A percentile compares a stretch with the other conserved stretches of the same genome.
These are phyloP conservation scores for Coniochaeta sp. DNA, from an alignment of 2,329 filamentous ascomycete genomes.

Conservation along the genomic window DNA sequence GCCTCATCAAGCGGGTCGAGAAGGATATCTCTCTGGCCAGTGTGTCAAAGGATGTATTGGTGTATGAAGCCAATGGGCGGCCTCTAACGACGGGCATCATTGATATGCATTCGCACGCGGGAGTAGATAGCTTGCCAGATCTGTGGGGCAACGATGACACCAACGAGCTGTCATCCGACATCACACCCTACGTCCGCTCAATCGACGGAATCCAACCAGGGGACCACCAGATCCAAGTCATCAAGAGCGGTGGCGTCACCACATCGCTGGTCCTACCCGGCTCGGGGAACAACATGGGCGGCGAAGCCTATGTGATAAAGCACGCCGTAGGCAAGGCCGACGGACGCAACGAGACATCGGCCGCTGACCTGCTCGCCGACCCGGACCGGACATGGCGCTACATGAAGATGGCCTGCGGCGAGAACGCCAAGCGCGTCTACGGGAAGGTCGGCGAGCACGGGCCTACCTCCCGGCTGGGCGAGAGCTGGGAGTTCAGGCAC, in stretches of 20 bases:
- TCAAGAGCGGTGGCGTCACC: slow-evolving; percentile 67
- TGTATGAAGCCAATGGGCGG: slow-evolving; percentile 52
- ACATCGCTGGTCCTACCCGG: slow-evolving; percentile 60
- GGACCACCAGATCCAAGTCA: slow-evolving; percentile 58
- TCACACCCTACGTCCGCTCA: slow-evolving; percentile 60
- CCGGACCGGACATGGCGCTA: slow-evolving; percentile 59
- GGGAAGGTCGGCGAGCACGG: slow-evolving; percentile 44
- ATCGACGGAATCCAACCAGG: slow-evolving; percentile 57
- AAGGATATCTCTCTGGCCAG: slow-evolving; percentile 30
- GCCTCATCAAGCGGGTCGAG: slow-evolving; percentile 50
- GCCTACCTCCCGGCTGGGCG: slow-evolving; percentile 55
- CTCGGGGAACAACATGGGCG: slow-evolving; percentile 66
- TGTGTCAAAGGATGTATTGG: slow-evolving; percentile 37
- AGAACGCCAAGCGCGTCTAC: slow-evolving; percentile 58
- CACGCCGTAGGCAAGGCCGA: slow-evolving; percentile 53
- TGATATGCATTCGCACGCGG: slow-evolving; percentile 65
- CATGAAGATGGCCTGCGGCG: slow-evolving; percentile 72
- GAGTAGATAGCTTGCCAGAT: slow-evolving; percentile 48
- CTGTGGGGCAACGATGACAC: slow-evolving; percentile 48
- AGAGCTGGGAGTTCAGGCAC: slow-evolving; percentile 62
- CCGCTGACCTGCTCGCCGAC: slow-evolving; percentile 56
- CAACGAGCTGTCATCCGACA: slow-evolving; percentile 57
- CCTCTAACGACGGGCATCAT: slow-evolving; percentile 60
- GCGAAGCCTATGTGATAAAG: slow-evolving; percentile 63
- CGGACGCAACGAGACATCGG: slow-evolving; percentile 55